A percentile compares a stretch with the other conserved stretches of the same genome.
Conservation (phyloP, 163 green algal species). For the Prototheca stagnorum region DNA sequence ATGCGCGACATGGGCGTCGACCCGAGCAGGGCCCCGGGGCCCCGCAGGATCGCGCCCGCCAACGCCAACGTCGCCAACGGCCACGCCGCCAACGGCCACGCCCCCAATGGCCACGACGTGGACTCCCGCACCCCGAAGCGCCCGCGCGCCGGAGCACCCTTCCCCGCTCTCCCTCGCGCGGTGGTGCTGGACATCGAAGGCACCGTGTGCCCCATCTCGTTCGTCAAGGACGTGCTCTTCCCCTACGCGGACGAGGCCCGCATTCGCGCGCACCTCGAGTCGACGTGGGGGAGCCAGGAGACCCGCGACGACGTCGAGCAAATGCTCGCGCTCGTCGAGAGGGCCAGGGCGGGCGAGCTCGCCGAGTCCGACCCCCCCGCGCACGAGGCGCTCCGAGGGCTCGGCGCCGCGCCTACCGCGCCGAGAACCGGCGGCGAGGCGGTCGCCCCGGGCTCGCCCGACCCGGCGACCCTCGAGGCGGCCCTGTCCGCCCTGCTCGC, state of each 20-base stretch:
- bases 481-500: conserved; percentile 37
- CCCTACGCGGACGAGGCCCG: conserved; percentile 49
- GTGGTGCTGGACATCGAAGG: conserved; percentile 93
- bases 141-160: not conserved
- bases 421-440: not conserved
- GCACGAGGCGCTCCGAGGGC: not conserved
- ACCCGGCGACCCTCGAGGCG: conserved; percentile 36
- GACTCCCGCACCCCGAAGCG: too few species aligned
- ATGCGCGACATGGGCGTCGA: conserved; percentile 59
- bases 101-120: too few species aligned
- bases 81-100: not conserved
- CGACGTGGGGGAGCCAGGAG: conserved; percentile 25
- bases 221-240: conserved; percentile 74
- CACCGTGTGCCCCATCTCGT: conserved; percentile 79
- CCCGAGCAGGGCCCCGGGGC: not conserved
- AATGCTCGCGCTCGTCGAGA: conserved; percentile 2
- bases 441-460: not conserved
- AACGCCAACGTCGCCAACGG: conserved; percentile 1
- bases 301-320: conserved; percentile 12
- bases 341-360: not conserved
- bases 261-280: conserved; percentile 35
- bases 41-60: too few species aligned
- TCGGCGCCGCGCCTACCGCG: not conserved
- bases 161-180: conserved; percentile 5
- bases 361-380: not conserved